Evolutionary conservation across 2,329 filamentous ascomycete species (phyloP), one percentile per base, ranked within the genome.

Genomic region (Xylaria sp.): DNA sequence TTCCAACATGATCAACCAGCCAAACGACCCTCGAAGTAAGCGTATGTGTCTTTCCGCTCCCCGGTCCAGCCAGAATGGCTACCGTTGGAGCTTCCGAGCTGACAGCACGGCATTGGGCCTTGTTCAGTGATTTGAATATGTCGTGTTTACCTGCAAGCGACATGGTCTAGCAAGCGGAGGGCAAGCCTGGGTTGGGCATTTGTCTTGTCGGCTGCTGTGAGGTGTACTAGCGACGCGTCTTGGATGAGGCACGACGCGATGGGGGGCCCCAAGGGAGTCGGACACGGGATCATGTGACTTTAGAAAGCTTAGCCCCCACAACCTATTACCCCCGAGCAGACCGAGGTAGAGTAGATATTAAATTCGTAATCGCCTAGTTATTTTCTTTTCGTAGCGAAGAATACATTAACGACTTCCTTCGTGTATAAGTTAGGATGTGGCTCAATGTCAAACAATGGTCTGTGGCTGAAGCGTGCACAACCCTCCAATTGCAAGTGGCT

Each of bases 31-130:
- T 92, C 53, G 94, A 93, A 0, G 94, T 97, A 63, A 99, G 85
- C 0, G 96, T 98, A 80, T 97, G 97, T 15, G 95, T 99, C 81
- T 99, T 98, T 23, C 96, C 95, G 69, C 88, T 91, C 20, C 89
- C 90, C 3, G 88, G 90, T 0, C 89, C 89, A 46, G 90, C 90
- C 51, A 92, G 81, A 65, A 92, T 92, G 58, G 90, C 89, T 20
- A 92, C 86, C 0, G 87, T 89, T 9, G 82, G 73, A 2, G 84
- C 81, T 38, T 79, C 73, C 5, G 87, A 88, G 23, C 83, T 86
- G 38, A 89, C 87, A 3, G 87, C 87, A 10, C 83, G 84, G 31
- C 82, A 79, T 77, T 89, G 87, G 17, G 87, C 87, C 46, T 81
- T 73, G 71, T 89, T 89, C 36, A 89, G 80, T 54, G 82, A 84